A percentile compares a stretch with the other conserved stretches of the same genome.
Conservation (phyloP, 139 green algal genomes). For the Picochlorum sp. region DNA sequence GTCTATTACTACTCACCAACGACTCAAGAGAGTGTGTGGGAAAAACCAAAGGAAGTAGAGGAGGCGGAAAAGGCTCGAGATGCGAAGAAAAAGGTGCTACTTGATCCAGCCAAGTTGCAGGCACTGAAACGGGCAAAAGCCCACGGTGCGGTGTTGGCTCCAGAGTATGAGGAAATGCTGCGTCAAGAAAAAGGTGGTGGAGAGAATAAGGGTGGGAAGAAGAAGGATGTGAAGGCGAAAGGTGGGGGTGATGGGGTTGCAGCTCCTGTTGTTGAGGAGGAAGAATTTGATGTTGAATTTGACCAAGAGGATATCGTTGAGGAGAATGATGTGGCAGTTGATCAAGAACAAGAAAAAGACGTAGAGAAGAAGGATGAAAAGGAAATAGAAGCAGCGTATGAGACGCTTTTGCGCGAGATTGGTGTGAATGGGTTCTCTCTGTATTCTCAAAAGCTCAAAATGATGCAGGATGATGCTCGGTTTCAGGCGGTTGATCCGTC, state of each 20-base stretch:
- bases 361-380: background rate
- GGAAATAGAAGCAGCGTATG: conserved; percentile 33
- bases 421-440: conserved; percentile 51
- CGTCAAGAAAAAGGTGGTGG: background rate
- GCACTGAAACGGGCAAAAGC: conserved; percentile 31
- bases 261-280: background rate
- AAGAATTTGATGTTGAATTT: conserved; percentile 35
- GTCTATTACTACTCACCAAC: conserved; percentile 67
- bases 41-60: conserved; percentile 38
- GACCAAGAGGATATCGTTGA: conserved; percentile 21
- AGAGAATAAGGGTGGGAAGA: background rate
- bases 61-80: conserved; percentile 1
- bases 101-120: conserved; percentile 25
- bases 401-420: conserved; percentile 54
- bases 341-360: background rate
- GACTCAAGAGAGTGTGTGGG: conserved; percentile 43
- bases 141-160: conserved; percentile 24
- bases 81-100: conserved; percentile 1
- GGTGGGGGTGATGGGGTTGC: background rate
- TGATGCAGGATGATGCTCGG: conserved; percentile 50
- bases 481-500: conserved; percentile 44
- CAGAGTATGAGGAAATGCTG: conserved; percentile 13
- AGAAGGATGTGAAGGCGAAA: background rate
- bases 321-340: background rate
- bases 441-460: conserved; percentile 61